Base-by-base conservation (phyloP, 148 eudicot species). In the Amaranthus palmeri region DNA sequence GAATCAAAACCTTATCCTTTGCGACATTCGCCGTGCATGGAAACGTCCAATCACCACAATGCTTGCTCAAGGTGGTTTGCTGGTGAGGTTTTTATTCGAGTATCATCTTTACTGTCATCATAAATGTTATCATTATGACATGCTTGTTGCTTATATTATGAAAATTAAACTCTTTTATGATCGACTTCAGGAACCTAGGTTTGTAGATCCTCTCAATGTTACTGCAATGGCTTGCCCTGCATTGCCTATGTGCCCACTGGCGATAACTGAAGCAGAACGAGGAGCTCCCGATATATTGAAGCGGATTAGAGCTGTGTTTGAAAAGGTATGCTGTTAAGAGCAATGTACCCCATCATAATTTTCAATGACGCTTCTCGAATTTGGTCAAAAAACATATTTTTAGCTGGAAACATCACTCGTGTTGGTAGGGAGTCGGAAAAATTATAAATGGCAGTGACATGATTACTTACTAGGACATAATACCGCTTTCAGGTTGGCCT, bases 201-300 rank as follows among this genome's bases (percentile, higher is more conserved):
- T 63, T 73, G 93, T 95, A 5, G 97, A 95, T 79, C 99, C 97
- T 42, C 89, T 91, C n/a, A 95, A 95, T 75, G 13, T 95, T 58
- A 95, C 99, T 67, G 87, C 99, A 50, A 95, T 95, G 99, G 97
- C 97, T 7, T 95, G 97, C 81, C 98, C 98, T 57, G 97, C 98
- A 71, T 65, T 95, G 56, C 98, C 98, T 40, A 86, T 95, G 53
- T 95, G 98, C 77, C 98, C 98, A 51, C 77, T 95, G 53, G 98
- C 98, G 69, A 95, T 91, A 76, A 83, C 98, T 77, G 98, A 95
- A 87, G 98, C 96, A 67, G 97, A 91, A 77, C 91, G 97, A 66
- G 98, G 98, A 80, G 87, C 85, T 61, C 97, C 99, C 45, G 96
- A 89, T 81, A 76, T 95, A 51, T 88, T 95, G 76, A 95, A 95